Conservation (phyloP, 148 eudicot genomes). For the Fagopyrum tataricum region DNA sequence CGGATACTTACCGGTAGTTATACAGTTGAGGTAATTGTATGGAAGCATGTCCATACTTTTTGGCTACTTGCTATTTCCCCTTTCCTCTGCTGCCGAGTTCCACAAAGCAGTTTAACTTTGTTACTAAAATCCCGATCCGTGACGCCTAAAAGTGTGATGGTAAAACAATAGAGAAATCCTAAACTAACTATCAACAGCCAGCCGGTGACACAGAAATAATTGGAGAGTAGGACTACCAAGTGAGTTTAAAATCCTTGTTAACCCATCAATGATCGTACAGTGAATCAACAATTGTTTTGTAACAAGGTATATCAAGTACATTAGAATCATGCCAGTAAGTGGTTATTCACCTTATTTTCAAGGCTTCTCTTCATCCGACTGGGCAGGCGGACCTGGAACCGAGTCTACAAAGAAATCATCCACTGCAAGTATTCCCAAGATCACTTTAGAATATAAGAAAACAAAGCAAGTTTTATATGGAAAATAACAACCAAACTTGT, state of each 20-base stretch:
- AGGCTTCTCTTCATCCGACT: slow-evolving; percentile 66
- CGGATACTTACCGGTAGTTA: too few species aligned
- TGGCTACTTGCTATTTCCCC: too few species aligned
- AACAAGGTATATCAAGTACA: background rate
- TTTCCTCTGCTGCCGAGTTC: too few species aligned
- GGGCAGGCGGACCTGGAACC: slow-evolving; percentile 57
- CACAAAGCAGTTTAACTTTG: too few species aligned
- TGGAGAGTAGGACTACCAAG: background rate
- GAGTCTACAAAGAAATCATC: slow-evolving; percentile 96
- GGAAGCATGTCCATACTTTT: too few species aligned
- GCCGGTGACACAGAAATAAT: background rate
- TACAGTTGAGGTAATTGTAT: too few species aligned
- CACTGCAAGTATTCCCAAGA: slow-evolving; percentile 35
- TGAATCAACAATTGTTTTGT: background rate
- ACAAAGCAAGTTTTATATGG: too few species aligned
- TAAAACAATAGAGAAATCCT: too few species aligned
- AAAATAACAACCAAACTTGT: too few species aligned
- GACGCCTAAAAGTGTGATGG: too few species aligned
- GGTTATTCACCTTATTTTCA: slow-evolving; percentile 16
- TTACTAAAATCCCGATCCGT: too few species aligned
- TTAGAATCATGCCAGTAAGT: background rate
- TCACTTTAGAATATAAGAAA: background rate
- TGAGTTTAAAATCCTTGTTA: background rate
- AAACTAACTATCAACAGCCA: background rate
- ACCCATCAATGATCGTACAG: background rate